Base-by-base conservation (phyloP, 2,329 filamentous ascomycete genomes). In the Golovinomyces cichoracearum region DNA sequence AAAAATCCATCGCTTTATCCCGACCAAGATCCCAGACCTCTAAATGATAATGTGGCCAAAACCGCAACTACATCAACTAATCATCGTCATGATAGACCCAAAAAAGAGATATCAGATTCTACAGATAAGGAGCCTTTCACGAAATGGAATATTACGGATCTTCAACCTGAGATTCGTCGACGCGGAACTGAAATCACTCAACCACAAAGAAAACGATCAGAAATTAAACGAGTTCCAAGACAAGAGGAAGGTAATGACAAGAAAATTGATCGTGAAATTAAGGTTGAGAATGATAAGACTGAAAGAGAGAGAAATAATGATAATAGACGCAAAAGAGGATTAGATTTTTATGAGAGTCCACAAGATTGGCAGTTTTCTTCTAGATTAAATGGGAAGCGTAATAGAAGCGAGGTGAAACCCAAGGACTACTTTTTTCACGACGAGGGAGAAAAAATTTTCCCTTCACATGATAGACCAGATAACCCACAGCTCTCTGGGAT, bases 1-100 rank as follows among this genome's bases (percentile, higher is more conserved):
- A 21, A 19, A 10, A 19, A 41, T 19, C 15, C 19, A 41, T 21
- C 64, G n/a, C 61, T 50, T 22, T 54, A 65, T 33, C 62, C n/a
- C n/a, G n/a, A n/a, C n/a, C n/a, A n/a, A n/a, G n/a, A n/a, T n/a
- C n/a, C n/a, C n/a, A n/a, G n/a, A n/a, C n/a, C n/a, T n/a, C n/a
- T n/a, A n/a, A n/a, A n/a, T n/a, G n/a, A n/a, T n/a, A n/a, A n/a
- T n/a, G n/a, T n/a, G n/a, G n/a, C n/a, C n/a, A n/a, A n/a, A n/a
- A n/a, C n/a, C n/a, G n/a, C n/a, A n/a, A n/a, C n/a, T n/a, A n/a
- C n/a, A n/a, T n/a, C n/a, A n/a, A n/a, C n/a, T n/a, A n/a, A n/a
- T n/a, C n/a, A n/a, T n/a, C n/a, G n/a, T n/a, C n/a, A n/a, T n/a
- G n/a, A n/a, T n/a, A n/a, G 31, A 33, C 13, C 13, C 13, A 12